Percentiles rank a stretch among this genome's conserved stretches.
Conservation (phyloP, 129 eudicot genomes). For the Glebionis coronaria region DNA sequence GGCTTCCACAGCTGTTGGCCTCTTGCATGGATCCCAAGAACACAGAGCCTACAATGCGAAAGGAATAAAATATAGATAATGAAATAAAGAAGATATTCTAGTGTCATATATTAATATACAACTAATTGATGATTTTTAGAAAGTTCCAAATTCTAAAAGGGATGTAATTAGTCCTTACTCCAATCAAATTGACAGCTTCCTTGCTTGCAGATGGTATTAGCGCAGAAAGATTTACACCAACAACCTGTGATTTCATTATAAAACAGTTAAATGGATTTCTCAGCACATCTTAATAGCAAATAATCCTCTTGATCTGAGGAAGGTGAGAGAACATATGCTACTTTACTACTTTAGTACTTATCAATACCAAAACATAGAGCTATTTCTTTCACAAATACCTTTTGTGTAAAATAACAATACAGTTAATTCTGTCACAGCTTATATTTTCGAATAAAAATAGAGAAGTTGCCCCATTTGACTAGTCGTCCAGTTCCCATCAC, state of each 20-base stretch:
- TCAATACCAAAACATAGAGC: too few species aligned
- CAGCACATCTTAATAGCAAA: conserved; percentile 6
- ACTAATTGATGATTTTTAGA: not conserved
- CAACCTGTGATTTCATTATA: conserved; percentile 40
- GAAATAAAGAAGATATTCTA: not conserved
- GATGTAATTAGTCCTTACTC: conserved; percentile 36
- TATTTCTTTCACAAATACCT: too few species aligned
- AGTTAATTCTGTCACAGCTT: too few species aligned
- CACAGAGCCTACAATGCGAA: conserved; percentile 63
- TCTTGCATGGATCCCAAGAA: conserved; percentile 89
- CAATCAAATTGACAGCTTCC: conserved; percentile 64
- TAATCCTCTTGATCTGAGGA: not conserved
- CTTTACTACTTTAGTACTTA: too few species aligned
- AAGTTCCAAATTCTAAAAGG: conserved; percentile 1
- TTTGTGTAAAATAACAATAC: too few species aligned
- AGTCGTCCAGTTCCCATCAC: too few species aligned
- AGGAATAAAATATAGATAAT: not conserved
- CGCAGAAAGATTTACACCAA: conserved; percentile 64
- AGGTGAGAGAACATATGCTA: too few species aligned
- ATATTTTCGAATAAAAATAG: too few species aligned
- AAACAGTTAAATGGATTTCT: not conserved
- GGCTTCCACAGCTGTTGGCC: conserved; percentile 84
- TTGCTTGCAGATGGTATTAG: conserved; percentile 74
- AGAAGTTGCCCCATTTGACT: too few species aligned
- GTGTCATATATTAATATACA: not conserved